Conservation (phyloP, 2,329 filamentous ascomycete species). For the Hypomyces rosellus region DNA sequence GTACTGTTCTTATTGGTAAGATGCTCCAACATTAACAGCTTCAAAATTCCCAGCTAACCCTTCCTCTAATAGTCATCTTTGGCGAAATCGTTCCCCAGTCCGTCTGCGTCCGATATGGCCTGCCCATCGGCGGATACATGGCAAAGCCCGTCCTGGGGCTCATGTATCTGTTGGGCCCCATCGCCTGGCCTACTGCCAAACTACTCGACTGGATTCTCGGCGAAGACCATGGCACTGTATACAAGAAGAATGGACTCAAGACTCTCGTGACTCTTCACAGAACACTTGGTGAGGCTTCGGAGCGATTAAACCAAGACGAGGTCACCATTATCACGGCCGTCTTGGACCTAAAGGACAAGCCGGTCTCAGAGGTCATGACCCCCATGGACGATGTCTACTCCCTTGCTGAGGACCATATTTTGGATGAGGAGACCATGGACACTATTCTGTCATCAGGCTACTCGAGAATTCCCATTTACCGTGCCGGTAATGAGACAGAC, state of each 20-base stretch:
- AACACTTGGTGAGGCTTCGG: conserved; percentile 76
- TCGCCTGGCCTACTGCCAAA: conserved; percentile 94
- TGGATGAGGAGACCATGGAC: conserved; percentile 94
- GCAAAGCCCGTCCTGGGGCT: conserved; percentile 76
- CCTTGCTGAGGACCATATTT: conserved; percentile 87
- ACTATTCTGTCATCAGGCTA: conserved; percentile 89
- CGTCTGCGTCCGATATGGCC: conserved; percentile 89
- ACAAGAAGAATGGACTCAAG: conserved; percentile 97
- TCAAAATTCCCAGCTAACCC: conserved; percentile 8
- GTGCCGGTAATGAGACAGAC: conserved; percentile 73
- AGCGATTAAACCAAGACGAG: conserved; percentile 92
- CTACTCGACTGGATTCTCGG: conserved; percentile 89
- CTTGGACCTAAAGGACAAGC: conserved; percentile 90
- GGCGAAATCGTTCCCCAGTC: conserved; percentile 95
- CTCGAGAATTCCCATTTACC: conserved; percentile 90
- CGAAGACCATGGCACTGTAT: conserved; percentile 90
- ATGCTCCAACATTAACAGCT: conserved; percentile 13
- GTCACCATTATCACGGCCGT: conserved; percentile 98
- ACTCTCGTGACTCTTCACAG: conserved; percentile 93
- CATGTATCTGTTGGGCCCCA: conserved; percentile 86
- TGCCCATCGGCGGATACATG: conserved; percentile 93
- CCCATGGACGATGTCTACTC: conserved; percentile 97
- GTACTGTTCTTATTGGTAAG: conserved; percentile 88
- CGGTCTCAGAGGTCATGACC: conserved; percentile 95
- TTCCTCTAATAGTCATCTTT: conserved; percentile 71